Conservation (phyloP, 2,329 filamentous ascomycete species). For the Bipolaris bicolor region DNA sequence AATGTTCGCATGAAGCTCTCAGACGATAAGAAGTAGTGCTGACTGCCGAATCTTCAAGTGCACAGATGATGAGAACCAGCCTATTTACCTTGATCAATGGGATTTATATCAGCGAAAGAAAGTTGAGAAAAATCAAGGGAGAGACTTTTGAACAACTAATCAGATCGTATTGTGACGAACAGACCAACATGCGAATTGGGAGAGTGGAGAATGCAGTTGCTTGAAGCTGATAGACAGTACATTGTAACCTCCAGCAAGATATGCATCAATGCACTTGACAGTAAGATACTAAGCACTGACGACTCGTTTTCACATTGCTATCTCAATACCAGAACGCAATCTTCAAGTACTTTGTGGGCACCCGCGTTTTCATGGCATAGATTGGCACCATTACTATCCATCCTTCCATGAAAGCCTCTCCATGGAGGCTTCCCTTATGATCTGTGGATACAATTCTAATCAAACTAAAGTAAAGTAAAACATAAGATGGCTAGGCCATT, state of each 20-base stretch:
- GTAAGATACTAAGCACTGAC: not conserved
- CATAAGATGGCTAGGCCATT: not conserved
- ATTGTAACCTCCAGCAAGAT: not conserved
- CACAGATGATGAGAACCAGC: not conserved
- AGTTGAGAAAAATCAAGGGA: too few species aligned
- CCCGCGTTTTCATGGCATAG: not conserved
- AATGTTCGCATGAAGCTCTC: not conserved
- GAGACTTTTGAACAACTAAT: not conserved
- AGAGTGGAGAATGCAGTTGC: not conserved
- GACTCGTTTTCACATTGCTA: not conserved
- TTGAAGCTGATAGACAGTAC: not conserved
- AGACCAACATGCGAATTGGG: too few species aligned
- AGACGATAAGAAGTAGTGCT: not conserved
- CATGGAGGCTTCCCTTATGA: not conserved
- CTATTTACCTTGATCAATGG: too few species aligned
- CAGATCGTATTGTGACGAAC: not conserved
- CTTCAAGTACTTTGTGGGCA: not conserved
- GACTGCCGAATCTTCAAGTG: not conserved
- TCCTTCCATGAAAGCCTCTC: not conserved
- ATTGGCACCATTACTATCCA: not conserved
- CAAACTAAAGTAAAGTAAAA: not conserved
- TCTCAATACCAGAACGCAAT: not conserved
- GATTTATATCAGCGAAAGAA: too few species aligned
- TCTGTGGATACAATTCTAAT: not conserved
- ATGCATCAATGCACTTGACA: too few species aligned